Evolutionary conservation across 2,329 filamentous ascomycete species (phyloP).

Genomic region (Phaeophleospora eucalypticola): DNA sequence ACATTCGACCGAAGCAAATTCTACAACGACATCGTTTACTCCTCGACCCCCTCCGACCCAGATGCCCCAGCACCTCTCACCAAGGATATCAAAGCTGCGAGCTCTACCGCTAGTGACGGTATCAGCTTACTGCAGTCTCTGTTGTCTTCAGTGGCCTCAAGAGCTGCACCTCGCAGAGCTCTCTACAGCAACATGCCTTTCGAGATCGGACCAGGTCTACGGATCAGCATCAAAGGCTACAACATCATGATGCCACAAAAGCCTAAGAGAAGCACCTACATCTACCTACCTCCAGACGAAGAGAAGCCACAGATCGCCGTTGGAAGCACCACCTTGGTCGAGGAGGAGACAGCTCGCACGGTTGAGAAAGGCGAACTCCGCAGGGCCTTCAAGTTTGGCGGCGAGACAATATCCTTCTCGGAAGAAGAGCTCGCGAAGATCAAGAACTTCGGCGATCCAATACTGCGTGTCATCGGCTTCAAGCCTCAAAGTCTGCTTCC

Average conservation of each 20-base stretch:
- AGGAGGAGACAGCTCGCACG: constrained; percentile 70
- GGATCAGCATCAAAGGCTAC: constrained; percentile 90
- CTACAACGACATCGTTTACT: constrained; percentile 94
- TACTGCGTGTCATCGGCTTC: constrained; percentile 89
- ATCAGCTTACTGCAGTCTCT: constrained; percentile 75
- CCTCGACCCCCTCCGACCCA: constrained; percentile 64
- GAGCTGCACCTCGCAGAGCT: constrained; percentile 77
- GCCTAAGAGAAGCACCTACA: constrained; percentile 75
- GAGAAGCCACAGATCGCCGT: constrained; percentile 77
- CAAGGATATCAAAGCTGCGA: constrained; percentile 49
- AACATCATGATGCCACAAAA: constrained; percentile 81
- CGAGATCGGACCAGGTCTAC: constrained; percentile 78
- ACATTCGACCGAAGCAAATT: constrained; percentile 81
- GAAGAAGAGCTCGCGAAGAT: constrained; percentile 76
- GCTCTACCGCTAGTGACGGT: constrained; percentile 67
- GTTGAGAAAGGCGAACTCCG: constrained; percentile 78
- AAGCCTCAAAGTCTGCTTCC: constrained; percentile 73
- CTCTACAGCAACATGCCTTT: constrained; percentile 83
- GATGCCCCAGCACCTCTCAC: constrained; percentile 57
- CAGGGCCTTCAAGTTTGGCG: constrained; percentile 94
- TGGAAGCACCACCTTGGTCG: constrained; percentile 68
- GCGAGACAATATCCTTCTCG: constrained; percentile 80
- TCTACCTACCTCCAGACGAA: constrained; percentile 69
- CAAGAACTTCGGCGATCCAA: constrained; percentile 73
- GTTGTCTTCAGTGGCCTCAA: constrained; percentile 84